A percentile compares a stretch with the other conserved stretches of the same genome.
phyloP scores from a whole-genome alignment of 2,329 filamentous ascomycete species.

The Fusarium guadeloupense region DNA sequence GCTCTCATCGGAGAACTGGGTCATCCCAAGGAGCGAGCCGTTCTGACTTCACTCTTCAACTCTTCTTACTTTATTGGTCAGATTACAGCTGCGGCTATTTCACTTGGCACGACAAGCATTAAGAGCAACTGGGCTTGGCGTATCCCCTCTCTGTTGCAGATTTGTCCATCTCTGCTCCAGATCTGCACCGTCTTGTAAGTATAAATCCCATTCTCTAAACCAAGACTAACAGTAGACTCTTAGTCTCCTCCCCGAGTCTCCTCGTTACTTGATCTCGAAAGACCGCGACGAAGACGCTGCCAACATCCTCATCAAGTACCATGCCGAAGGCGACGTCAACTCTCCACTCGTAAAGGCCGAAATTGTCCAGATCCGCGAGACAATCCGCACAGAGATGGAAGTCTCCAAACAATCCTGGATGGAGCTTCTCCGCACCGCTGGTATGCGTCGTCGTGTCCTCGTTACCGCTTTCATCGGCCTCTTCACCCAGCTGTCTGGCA shows the following conservation, averaged over 20 bases:
- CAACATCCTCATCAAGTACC: conserved; percentile 52
- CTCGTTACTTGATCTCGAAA: conserved; percentile 47
- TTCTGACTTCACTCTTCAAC: conserved; percentile 50
- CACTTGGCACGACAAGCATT: conserved; percentile 55
- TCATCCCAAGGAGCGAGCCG: conserved; percentile 67
- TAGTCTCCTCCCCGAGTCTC: conserved; percentile 45
- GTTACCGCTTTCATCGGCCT: conserved; percentile 61
- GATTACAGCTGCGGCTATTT: conserved; percentile 60
- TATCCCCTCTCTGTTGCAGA: conserved; percentile 57
- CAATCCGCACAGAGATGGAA: conserved; percentile 64
- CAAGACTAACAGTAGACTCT: background rate
- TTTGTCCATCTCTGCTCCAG: conserved; percentile 51
- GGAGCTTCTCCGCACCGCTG: conserved; percentile 59
- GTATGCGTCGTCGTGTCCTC: conserved; percentile 59
- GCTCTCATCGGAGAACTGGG: conserved; percentile 68
- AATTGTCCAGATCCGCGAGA: conserved; percentile 67
- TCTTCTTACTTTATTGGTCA: conserved; percentile 65
- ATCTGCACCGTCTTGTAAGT: conserved; percentile 52
- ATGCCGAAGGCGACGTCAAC: conserved; percentile 60
- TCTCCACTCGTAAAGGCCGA: conserved; percentile 66
- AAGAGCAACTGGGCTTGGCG: conserved; percentile 47
- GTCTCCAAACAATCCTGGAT: conserved; percentile 59
- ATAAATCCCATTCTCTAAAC: background rate
- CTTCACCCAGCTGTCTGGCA: conserved; percentile 63
- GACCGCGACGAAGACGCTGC: conserved; percentile 47